These are phyloP conservation scores for Ganoderma multipileum DNA, from an alignment of 1,284 basidiomycete species.

Conservation along the genomic window DNA sequence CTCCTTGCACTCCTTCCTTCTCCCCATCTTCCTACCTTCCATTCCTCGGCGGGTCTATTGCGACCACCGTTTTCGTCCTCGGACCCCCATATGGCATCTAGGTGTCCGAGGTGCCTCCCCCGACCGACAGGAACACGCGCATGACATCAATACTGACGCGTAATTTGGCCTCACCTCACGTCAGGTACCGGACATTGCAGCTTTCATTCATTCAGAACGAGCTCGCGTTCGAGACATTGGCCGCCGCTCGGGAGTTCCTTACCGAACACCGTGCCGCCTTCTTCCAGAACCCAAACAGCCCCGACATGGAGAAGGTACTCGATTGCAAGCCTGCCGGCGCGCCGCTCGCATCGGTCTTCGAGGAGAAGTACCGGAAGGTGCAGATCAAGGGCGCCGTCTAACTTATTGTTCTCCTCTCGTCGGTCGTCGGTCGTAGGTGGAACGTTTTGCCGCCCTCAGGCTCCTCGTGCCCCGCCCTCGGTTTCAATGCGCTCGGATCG, in stretches of 20 bases:
- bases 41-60: conserved; percentile 5
- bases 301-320: conserved; percentile 66
- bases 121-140: neutral
- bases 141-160: conserved; percentile 1
- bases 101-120: neutral
- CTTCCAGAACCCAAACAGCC: conserved; percentile 70
- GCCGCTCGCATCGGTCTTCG: conserved; percentile 64
- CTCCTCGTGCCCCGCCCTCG: neutral
- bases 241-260: conserved; percentile 78
- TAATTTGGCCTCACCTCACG: neutral
- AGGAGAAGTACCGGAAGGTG: conserved; percentile 80
- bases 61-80: neutral
- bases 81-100: neutral
- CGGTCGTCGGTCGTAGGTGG: conserved; percentile 7
- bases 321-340: conserved; percentile 69
- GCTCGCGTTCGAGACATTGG: conserved; percentile 81
- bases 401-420: conserved; percentile 12
- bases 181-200: conserved; percentile 84
- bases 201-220: conserved; percentile 81
- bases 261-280: conserved; percentile 70
- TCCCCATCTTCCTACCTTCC: conserved; percentile 9
- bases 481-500: neutral
- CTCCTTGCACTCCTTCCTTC: conserved; percentile 1
- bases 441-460: conserved; percentile 6
- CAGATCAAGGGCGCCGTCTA: conserved; percentile 69